A percentile compares a stretch with the other conserved stretches of the same genome.
phyloP scores from a whole-genome alignment of 2,329 filamentous ascomycete species.

The Arachnomyces sp. region DNA sequence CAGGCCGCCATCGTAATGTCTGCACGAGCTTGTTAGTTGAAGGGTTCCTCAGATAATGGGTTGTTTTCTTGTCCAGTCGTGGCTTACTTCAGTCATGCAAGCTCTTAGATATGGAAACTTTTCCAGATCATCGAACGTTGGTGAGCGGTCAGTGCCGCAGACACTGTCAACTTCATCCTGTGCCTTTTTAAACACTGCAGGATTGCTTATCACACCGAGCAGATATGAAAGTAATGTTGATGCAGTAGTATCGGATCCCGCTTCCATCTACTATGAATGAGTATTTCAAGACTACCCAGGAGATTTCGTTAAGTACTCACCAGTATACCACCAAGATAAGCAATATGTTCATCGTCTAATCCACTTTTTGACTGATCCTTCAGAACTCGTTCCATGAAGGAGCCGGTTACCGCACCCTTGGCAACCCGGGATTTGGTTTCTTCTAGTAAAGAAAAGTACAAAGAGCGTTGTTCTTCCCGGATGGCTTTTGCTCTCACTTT shows the following conservation, averaged over 20 bases:
- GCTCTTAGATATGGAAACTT: neutral
- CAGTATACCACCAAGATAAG: constrained; percentile 8
- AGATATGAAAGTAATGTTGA: constrained; percentile 14
- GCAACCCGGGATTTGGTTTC: neutral
- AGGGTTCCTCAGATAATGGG: neutral
- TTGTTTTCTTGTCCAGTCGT: no score
- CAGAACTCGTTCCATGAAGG: constrained; percentile 1
- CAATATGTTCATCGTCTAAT: constrained; percentile 4
- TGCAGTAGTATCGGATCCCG: constrained; percentile 18
- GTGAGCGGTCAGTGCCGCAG: neutral
- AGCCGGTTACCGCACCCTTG: constrained; percentile 2
- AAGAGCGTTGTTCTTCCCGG: constrained; percentile 7
- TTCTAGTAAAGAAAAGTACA: neutral
- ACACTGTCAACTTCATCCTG: neutral
- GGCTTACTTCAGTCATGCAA: neutral
- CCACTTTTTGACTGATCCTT: constrained; percentile 2
- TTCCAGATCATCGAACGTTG: neutral
- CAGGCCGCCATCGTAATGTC: constrained; percentile 13
- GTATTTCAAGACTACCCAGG: no score
- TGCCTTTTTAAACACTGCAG: neutral
- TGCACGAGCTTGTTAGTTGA: constrained; percentile 6
- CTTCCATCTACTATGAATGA: no score
- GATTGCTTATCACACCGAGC: constrained; percentile 8
- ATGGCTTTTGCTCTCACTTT: constrained; percentile 6
- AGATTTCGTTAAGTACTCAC: no score